phyloP scores from a whole-genome alignment of 2,329 filamentous ascomycete genomes.

The Penicillium sclerotigenum region DNA sequence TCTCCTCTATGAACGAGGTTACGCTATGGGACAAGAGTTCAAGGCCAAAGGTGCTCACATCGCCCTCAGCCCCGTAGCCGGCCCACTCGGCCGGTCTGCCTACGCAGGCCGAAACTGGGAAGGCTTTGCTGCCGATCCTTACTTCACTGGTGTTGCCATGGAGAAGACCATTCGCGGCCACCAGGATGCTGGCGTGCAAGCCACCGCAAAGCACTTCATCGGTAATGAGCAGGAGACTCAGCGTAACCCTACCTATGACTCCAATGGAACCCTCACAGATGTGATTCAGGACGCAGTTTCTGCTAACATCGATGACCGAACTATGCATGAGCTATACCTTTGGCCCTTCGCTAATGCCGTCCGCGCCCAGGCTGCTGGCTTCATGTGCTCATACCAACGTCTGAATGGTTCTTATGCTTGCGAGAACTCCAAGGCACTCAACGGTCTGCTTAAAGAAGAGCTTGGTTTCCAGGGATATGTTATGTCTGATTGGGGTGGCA shows the following conservation, averaged over 20 bases:
- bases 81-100: conserved; percentile 44
- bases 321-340: conserved; percentile 13
- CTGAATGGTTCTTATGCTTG: conserved; percentile 48
- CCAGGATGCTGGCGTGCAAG: conserved; percentile 44
- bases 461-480: conserved; percentile 50
- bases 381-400: conserved; percentile 29
- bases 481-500: conserved; percentile 45
- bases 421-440: conserved; percentile 34
- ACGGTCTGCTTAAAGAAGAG: conserved; percentile 49
- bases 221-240: conserved; percentile 32
- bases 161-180: conserved; percentile 42
- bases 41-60: conserved; percentile 39
- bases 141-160: conserved; percentile 41
- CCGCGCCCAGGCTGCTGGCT: conserved; percentile 27
- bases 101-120: conserved; percentile 47
- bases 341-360: conserved; percentile 10
- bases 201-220: conserved; percentile 19
- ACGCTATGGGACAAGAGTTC: conserved; percentile 54
- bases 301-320: conserved; percentile 10
- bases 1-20: conserved; percentile 52
- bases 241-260: conserved; percentile 30
- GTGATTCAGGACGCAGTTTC: conserved; percentile 8
- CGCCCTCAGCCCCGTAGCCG: conserved; percentile 41
- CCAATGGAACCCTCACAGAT: conserved; percentile 35
- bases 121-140: conserved; percentile 42